Evolutionary conservation across 2,329 filamentous ascomycete species (phyloP), one percentile per base, ranked within the genome.

Genomic region (Neurospora crassa): DNA sequence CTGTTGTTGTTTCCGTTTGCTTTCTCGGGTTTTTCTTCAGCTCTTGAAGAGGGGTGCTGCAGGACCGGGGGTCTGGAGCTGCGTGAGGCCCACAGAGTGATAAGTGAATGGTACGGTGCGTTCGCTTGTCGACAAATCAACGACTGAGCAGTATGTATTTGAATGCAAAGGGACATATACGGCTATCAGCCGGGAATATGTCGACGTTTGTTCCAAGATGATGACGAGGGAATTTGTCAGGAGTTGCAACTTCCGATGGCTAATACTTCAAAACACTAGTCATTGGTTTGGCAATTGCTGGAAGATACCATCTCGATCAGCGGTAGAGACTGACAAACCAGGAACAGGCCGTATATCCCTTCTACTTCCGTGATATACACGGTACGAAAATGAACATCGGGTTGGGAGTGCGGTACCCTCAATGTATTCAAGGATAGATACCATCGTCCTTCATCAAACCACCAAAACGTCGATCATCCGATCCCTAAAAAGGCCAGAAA

Each of bases 201-300:
- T 16, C 7, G 45, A 53, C 14, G 14, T 14, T 5, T 7, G 12
- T 53, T 16, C 0, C 3, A 3, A 53, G 6, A 5, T 29, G 0
- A 16, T 5, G 11, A 53, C 7, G 1, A 53, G 14, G 1, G 0
- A 53, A 8, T 3, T 16, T 53, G 5, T 24, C 20, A 24, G 2
- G 1, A 6, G 2, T 53, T 0, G 6, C 16, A 53, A 53, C 1
- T 16, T 8, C 12, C 0, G 1, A 20, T 16, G 7, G 45, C 11
- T 0, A 20, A 7, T 14, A 24, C 20, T 53, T 12, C 6, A 0
- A 24, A 0, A 12, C 0, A 5, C 10, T 2, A 5, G 11, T 16
- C 5, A 2, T 53, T 16, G 5, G 8, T 16, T 16, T 29, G 12
- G 3, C 0, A 53, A 53, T 29, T 16, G 1, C 20, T 53, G 0